Conservation (phyloP, 768 basidiomycete genomes). For the Holtermanniella nyarrowii region DNA sequence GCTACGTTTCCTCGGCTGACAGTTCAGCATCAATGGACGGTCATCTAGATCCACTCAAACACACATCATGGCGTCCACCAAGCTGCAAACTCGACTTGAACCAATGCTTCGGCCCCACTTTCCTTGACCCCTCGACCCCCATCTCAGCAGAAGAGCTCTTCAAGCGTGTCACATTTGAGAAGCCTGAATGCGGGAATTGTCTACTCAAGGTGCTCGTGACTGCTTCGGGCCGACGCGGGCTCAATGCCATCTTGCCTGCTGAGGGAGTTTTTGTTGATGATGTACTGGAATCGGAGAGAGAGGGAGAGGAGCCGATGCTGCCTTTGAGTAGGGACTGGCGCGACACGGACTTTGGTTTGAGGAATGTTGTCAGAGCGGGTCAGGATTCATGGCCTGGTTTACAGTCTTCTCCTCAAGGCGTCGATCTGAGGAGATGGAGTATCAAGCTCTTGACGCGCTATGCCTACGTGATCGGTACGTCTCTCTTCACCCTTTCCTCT, state of each 20-base stretch:
- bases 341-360: constrained; percentile 26
- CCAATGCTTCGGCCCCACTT: constrained; percentile 20
- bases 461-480: constrained; percentile 31
- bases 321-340: constrained; percentile 28
- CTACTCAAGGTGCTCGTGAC: constrained; percentile 31
- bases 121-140: constrained; percentile 7
- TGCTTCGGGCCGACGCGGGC: constrained; percentile 25
- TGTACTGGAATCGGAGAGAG: constrained; percentile 8
- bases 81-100: constrained; percentile 12
- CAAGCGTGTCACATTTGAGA: constrained; percentile 26
- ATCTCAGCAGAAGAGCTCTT: constrained; percentile 26
- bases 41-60: constrained; percentile 20
- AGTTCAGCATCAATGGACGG: constrained; percentile 34
- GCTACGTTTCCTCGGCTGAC: constrained; percentile 3
- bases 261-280: constrained; percentile 5
- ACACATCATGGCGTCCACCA: neutral
- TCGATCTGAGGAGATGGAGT: constrained; percentile 26
- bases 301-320: constrained; percentile 26
- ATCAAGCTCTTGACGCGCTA: constrained; percentile 34
- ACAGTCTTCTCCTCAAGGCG: constrained; percentile 5
- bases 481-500: no score
- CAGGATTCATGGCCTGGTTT: constrained; percentile 21
- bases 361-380: constrained; percentile 10
- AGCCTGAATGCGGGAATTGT: constrained; percentile 37
- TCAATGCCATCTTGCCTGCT: constrained; percentile 29